Conservation (phyloP, 148 eudicot species). For the Amaranthus palmeri region DNA sequence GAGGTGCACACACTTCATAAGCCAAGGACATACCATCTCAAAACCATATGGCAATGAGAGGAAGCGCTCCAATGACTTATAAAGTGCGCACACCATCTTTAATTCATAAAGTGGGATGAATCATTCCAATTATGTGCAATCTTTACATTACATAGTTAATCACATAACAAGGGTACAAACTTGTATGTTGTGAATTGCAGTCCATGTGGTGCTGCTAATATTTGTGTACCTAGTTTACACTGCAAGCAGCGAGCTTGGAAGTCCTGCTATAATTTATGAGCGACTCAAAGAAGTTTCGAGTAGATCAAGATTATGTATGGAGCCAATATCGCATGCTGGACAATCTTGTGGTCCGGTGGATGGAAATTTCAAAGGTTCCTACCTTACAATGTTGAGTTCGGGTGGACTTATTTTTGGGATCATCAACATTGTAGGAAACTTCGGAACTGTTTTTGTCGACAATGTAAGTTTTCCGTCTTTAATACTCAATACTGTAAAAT, state of each 20-base stretch:
- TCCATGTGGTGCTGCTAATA: conserved; percentile 81
- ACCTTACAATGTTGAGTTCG: conserved; percentile 88
- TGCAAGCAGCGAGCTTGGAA: conserved; percentile 76
- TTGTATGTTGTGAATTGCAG: conserved; percentile 32
- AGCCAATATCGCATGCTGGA: conserved; percentile 62
- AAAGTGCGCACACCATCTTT: no score
- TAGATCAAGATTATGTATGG: conserved; percentile 65
- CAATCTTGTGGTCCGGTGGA: conserved; percentile 88
- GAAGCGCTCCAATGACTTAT: no score
- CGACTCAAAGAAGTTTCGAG: conserved; percentile 73
- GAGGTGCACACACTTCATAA: no score
- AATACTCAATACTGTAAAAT: no score
- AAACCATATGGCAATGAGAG: no score
- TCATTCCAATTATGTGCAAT: not conserved
- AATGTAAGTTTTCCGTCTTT: conserved; percentile 48
- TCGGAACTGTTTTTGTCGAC: conserved; percentile 95
- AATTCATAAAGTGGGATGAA: no score
- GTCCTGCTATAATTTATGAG: conserved; percentile 69
- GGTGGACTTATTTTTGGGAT: conserved; percentile 89
- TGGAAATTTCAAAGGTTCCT: conserved; percentile 85
- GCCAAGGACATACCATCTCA: no score
- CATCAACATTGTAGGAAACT: conserved; percentile 88
- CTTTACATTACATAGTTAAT: no score
- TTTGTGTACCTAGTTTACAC: conserved; percentile 91
- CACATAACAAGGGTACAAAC: not conserved